These are phyloP conservation scores for Wickerhamomyces sp. DNA, from an alignment of 1,139 yeast species.

Conservation along the genomic window DNA sequence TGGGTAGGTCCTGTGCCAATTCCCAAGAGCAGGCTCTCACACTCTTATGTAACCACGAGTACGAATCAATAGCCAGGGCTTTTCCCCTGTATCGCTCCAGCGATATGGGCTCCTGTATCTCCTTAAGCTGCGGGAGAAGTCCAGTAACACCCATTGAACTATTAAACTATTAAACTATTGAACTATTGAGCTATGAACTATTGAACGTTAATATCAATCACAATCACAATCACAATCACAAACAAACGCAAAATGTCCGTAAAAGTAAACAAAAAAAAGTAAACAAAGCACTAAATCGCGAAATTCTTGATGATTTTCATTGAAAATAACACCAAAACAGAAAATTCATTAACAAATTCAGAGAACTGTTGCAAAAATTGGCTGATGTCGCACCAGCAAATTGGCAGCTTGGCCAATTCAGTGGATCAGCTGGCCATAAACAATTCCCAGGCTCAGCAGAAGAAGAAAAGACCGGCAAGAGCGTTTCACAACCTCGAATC, in stretches of 20 bases:
- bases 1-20: slow-evolving; percentile 66
- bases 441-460: not conserved
- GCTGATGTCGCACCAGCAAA: not conserved
- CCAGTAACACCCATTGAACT: slow-evolving; percentile 89
- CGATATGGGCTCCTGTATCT: slow-evolving; percentile 59
- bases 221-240: no score
- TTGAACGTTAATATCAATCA: no score
- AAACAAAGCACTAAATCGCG: not conserved
- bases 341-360: no score
- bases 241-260: no score
- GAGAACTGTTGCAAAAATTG: not conserved
- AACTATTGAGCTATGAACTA: no score
- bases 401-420: slow-evolving; percentile 7
- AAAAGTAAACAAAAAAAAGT: not conserved
- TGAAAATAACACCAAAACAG: slow-evolving; percentile 2
- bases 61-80: slow-evolving; percentile 88
- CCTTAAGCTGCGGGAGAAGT: slow-evolving; percentile 66
- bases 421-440: slow-evolving; percentile 7
- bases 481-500: slow-evolving; percentile 36
- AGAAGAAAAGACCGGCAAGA: slow-evolving; percentile 38
- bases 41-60: slow-evolving; percentile 94
- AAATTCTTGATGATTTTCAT: no score
- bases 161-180: no score
- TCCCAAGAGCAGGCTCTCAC: slow-evolving; percentile 82
- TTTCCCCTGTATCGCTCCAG: slow-evolving; percentile 64